Evolutionary conservation across 768 basidiomycete genomes (phyloP), one percentile per base, ranked within the genome.

Genomic region (Tricholoma matsutake): DNA sequence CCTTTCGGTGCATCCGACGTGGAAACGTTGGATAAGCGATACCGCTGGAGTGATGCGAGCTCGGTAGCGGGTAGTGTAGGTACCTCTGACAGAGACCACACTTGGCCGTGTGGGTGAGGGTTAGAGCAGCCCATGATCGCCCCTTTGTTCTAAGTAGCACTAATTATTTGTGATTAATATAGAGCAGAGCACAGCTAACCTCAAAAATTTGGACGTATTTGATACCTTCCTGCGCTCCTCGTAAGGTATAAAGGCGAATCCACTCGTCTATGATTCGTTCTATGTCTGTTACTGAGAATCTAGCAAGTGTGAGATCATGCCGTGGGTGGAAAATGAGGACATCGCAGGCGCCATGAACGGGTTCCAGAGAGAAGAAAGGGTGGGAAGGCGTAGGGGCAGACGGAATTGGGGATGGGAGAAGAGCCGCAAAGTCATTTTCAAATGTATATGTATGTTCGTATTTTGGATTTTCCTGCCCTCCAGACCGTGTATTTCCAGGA

Each of bases 61-160:
- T 94, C 93, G 56, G 78, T 85, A 2, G 86, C 79, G 1, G 91
- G 87, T 25, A 90, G 72, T 1, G 85, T 83, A 0, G 93, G 94
- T 6, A 94, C 75, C 14, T 78, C 78, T 3, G 89, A 91, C 4
- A 88, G 73, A 3, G 92, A 89, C 91, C 93, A 94, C 14, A 88
- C 85, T 73, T 97, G 95, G 20, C 94, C 92, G 71, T 96, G 95
- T 0, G 95, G 94, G 71, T 96, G 95, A 25, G 94, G 92, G 69
- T 96, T 96, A 6, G 91, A 93, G 69, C 93, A 96, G 10, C 95
- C 95, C 95, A 96, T 96, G 79, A 94, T 94, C 2, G 88, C 75
- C 2, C 95, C 95, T 75, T 95, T 96, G 73, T 94, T 95, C 88
- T 94, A 65, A 37, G n/a, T 29, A 54, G 28, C n/a, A 43, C 20